These are phyloP conservation scores for Coffea canephora DNA, from an alignment of 257 asterid species.

Conservation along the genomic window DNA sequence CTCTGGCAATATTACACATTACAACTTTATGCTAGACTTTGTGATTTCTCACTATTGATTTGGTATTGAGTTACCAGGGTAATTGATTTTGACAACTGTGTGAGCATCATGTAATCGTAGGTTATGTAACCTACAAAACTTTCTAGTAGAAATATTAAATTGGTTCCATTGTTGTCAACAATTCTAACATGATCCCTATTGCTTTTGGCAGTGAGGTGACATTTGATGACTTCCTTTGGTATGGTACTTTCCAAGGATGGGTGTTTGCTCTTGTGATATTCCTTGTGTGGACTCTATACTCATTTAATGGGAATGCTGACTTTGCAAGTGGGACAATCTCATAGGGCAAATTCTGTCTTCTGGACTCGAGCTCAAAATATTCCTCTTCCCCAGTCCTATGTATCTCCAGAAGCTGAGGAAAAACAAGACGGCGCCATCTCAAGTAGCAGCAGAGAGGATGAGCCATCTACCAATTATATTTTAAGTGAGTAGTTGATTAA, in stretches of 20 bases:
- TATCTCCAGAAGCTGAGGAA: constrained; percentile 40
- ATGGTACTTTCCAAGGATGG: constrained; percentile 27
- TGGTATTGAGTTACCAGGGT: not conserved
- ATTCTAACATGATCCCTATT: constrained; percentile 14
- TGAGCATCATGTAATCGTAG: not conserved
- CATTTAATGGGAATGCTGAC: constrained; percentile 23
- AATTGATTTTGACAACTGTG: not conserved
- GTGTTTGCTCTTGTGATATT: constrained; percentile 9
- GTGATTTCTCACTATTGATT: not conserved
- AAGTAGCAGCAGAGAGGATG: constrained; percentile 23
- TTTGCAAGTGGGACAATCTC: constrained; percentile 22
- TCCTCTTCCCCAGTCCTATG: constrained; percentile 65
- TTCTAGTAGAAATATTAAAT: not conserved
- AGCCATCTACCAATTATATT: constrained; percentile 22
- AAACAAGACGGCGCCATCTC: constrained; percentile 30
- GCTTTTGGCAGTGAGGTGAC: constrained; percentile 69
- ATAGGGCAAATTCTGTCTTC: constrained; percentile 95
- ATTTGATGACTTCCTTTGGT: constrained; percentile 94
- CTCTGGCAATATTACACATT: not conserved
- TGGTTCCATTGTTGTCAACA: not conserved
- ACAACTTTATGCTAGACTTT: not conserved
- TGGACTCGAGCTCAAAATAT: constrained; percentile 95
- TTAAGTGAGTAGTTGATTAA: constrained; percentile 37
- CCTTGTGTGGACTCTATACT: not conserved
- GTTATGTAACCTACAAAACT: not conserved